A percentile compares a stretch with the other conserved stretches of the same genome.
phyloP scores from a whole-genome alignment of 192 early-diverging fungal genomes.

The Coemansia sp. region DNA sequence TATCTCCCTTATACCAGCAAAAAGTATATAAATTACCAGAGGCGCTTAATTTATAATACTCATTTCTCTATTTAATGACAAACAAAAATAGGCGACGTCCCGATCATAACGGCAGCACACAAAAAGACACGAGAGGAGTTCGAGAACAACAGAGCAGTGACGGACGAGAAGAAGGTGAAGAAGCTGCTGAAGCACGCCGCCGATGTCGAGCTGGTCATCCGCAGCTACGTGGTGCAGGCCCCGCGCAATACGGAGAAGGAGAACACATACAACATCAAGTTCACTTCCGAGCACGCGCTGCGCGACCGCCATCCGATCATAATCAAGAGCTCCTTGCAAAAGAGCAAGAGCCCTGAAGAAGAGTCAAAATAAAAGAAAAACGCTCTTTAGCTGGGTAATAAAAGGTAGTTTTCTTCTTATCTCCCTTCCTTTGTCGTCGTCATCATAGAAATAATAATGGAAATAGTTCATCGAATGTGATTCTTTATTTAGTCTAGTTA shows the following conservation, averaged over 20 bases:
- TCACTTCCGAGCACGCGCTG: conserved; percentile 45
- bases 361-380: not conserved
- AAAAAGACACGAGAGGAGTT: conserved; percentile 47
- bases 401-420: conserved; percentile 1
- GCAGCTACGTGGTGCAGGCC: conserved; percentile 48
- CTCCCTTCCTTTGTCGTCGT: not conserved
- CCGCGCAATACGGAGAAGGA: conserved; percentile 28
- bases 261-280: conserved; percentile 36
- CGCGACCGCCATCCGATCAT: conserved; percentile 48
- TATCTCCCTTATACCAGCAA: not conserved
- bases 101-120: conserved; percentile 24
- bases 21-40: not conserved
- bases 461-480: too few species aligned
- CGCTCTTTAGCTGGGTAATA: too few species aligned
- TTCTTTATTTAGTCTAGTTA: not conserved
- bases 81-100: conserved; percentile 15
- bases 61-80: not conserved
- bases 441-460: too few species aligned
- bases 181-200: conserved; percentile 41
- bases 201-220: conserved; percentile 47
- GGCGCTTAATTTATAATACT: not conserved
- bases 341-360: conserved; percentile 4
- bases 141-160: conserved; percentile 23
- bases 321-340: conserved; percentile 43
- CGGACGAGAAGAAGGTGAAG: conserved; percentile 36